Evolutionary conservation across 441 rosid species (phyloP).

Genomic region (Raphanus hybrid): DNA sequence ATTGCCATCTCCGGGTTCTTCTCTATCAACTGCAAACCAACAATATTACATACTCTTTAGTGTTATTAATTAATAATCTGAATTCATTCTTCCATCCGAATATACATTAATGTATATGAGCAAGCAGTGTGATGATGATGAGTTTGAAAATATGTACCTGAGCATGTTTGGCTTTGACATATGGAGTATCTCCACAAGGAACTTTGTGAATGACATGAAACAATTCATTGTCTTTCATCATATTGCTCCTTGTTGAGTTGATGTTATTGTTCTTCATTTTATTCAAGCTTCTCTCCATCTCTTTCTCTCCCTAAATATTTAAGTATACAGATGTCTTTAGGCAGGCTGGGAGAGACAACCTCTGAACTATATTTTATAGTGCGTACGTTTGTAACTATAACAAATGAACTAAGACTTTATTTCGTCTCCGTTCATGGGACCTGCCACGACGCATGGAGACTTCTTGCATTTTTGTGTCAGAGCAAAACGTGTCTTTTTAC

Average conservation of each 20-base stretch:
- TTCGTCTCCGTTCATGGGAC: too few species aligned
- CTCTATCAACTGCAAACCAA: slow-evolving; percentile 60
- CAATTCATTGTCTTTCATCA: slow-evolving; percentile 42
- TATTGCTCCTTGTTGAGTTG: slow-evolving; percentile 25
- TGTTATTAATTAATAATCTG: not conserved
- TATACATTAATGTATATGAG: not conserved
- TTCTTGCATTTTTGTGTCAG: too few species aligned
- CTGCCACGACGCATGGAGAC: too few species aligned
- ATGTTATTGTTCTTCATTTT: slow-evolving; percentile 25
- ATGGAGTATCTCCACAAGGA: slow-evolving; percentile 54
- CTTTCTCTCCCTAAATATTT: slow-evolving; percentile 1
- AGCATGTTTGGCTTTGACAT: slow-evolving; percentile 44
- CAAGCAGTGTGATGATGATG: not conserved
- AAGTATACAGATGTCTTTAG: too few species aligned
- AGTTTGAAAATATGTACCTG: slow-evolving; percentile 20
- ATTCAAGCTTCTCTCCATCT: slow-evolving; percentile 40
- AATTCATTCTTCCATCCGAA: not conserved
- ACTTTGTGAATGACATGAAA: slow-evolving; percentile 77
- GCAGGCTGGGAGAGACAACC: too few species aligned
- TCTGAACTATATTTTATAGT: too few species aligned
- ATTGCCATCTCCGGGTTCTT: slow-evolving; percentile 80
- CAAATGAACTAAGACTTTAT: too few species aligned
- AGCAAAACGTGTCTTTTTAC: too few species aligned
- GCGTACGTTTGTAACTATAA: too few species aligned
- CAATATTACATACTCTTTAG: not conserved